Base-by-base conservation (phyloP, 768 basidiomycete genomes). In the Tulasnella sp. region DNA sequence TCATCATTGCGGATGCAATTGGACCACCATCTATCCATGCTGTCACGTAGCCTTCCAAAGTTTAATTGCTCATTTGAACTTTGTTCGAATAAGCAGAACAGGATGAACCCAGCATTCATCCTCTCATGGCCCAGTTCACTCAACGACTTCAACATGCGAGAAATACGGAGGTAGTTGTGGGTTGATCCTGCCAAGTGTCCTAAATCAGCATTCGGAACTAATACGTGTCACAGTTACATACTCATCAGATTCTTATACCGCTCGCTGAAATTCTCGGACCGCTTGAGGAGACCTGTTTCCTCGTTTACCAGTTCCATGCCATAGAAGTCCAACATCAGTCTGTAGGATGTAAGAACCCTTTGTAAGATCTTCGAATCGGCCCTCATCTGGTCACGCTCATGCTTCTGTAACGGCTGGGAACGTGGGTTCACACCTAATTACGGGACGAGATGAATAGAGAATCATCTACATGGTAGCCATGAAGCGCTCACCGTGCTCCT, bases 1-100 rank as follows among this genome's bases (percentile, higher is more conserved):
- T 68, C 64, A n/a, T 72, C 69, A 56, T 79, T 70, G 54, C 83
- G 69, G 45, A 83, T 65, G 60, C 82, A 85, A 58, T 81, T 81
- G 16, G 76, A 75, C 83, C 83, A 84, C 78, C 80, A 86, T 51
- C 70, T 67, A 55, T 83, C 83, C 81, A 84, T 83, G 61, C 83
- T 84, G 56, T 65, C 64, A 43, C 63, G 61, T 43, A 83, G 65
- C 9, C 64, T 63, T 8, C 59, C 57, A n/a, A 37, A 45, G 58
- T 75, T 68, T 37, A 86, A 68, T 58, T 72, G 65, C 27, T 67
- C 65, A 19, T 67, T 61, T 60, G 80, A 76, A 58, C 78, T 81
- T 60, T 83, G 83, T 60, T 84, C 79, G 57, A 69, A 73, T 24
- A 85, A 69, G 53, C 84, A 69, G 59, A 81, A 78, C 37, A 85